Evolutionary conservation across 2,329 filamentous ascomycete genomes (phyloP), one percentile per base, ranked within the genome.

Genomic region (Fusarium sterilihyphosum): DNA sequence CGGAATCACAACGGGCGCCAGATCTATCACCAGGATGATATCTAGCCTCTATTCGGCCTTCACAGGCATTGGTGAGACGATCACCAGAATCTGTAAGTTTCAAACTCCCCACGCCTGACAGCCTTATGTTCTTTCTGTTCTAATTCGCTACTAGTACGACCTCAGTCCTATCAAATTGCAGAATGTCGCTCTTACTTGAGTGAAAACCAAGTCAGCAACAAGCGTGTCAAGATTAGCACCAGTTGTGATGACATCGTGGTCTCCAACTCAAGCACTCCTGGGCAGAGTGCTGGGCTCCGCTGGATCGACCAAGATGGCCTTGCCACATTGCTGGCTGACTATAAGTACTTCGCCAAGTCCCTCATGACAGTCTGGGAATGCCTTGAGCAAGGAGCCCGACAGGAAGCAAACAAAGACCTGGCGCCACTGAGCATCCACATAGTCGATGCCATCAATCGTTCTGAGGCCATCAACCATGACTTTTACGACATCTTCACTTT

Each of bases 11-110:
- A 50, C 46, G 10, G 50, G 77, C 35, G 50, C 73, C 64, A 69
- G 70, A 73, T 74, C 70, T 67, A 56, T 80, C 60, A 62, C 74
- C 75, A 76, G 75, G 77, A 81, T 81, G 78, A 80, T 81, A 72
- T 71, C 76, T 50, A 74, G 62, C 49, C 54, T 81, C 61, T 71
- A 73, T 49, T 70, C 77, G 35, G 78, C 77, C 38, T 57, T 81
- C 31, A 69, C 78, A 41, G 76, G 75, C 61, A 43, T 81, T n/a
- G 68, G 79, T 29, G 78, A 77, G 35, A 77, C 56, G 61, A 56
- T 81, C 40, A 62, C 70, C 49, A 78, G 69, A 63, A 68, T 78
- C 41, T 60, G 80, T 81, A 70, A 16, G 78, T 61, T 38, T 47
- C 26, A 14, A 13, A 29, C 8, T 44, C 29, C 24, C 13, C 20